Conservation (phyloP, 345 rosid species). For the Raphanus sativus region DNA sequence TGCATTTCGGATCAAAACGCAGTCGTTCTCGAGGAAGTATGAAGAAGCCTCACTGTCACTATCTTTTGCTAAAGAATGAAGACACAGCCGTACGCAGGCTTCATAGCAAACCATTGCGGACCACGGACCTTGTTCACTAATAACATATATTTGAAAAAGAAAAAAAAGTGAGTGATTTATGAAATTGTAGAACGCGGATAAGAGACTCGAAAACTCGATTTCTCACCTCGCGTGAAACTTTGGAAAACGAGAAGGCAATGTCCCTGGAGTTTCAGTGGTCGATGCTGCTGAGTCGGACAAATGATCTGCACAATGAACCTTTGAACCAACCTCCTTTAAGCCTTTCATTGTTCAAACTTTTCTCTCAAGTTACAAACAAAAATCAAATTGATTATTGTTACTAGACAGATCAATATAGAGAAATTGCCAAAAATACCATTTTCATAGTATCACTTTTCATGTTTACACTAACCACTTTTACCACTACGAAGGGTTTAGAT, state of each 20-base stretch:
- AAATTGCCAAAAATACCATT: too few species aligned
- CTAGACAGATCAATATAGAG: not conserved
- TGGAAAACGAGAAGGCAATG: constrained; percentile 54
- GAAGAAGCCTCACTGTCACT: constrained; percentile 67
- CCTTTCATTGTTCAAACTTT: not conserved
- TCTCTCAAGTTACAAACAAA: not conserved
- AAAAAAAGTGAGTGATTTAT: not conserved
- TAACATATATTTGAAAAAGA: constrained; percentile 1
- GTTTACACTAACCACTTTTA: too few species aligned
- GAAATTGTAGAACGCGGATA: not conserved
- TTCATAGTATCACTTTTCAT: too few species aligned
- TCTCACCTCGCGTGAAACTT: constrained; percentile 82
- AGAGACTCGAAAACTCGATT: not conserved
- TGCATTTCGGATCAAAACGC: constrained; percentile 59
- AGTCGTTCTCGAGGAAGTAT: constrained; percentile 70
- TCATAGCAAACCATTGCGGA: constrained; percentile 82
- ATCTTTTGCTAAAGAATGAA: constrained; percentile 75
- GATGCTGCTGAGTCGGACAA: constrained; percentile 54
- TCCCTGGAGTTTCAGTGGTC: constrained; percentile 48
- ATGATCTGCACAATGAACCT: constrained; percentile 38
- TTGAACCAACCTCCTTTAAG: constrained; percentile 18
- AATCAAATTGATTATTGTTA: not conserved
- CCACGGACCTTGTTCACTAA: constrained; percentile 89
- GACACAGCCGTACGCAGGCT: constrained; percentile 80
- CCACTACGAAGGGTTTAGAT: too few species aligned